Conservation (phyloP, 441 rosid genomes). For the Aquilaria agallochum region DNA sequence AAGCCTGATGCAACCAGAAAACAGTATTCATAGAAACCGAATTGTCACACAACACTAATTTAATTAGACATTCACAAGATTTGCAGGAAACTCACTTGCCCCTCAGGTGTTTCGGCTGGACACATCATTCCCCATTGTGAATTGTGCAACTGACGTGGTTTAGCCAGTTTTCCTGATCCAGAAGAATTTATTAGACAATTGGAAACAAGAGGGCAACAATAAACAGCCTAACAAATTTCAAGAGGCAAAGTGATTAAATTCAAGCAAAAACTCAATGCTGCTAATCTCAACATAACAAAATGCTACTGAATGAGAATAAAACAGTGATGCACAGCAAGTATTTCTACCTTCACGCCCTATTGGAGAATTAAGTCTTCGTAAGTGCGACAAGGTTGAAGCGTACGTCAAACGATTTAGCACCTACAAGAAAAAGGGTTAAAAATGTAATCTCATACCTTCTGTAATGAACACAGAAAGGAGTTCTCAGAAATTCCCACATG, state of each 20-base stretch:
- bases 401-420: slow-evolving; percentile 95
- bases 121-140: slow-evolving; percentile 99
- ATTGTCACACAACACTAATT: background rate
- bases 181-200: slow-evolving; percentile 12
- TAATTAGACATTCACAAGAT: background rate
- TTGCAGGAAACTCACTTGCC: slow-evolving; percentile 57
- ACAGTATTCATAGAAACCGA: background rate
- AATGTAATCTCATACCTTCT: too few relatives aligned
- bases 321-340: slow-evolving; percentile 12
- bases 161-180: slow-evolving; percentile 85
- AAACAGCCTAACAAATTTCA: background rate
- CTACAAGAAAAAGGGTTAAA: slow-evolving; percentile 27
- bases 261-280: slow-evolving; percentile 1
- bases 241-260: background rate
- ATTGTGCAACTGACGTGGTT: slow-evolving; percentile 97
- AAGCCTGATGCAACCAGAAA: slow-evolving; percentile 52
- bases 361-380: slow-evolving; percentile 96
- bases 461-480: too few relatives aligned
- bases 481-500: too few relatives aligned
- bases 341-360: slow-evolving; percentile 94
- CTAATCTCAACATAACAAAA: slow-evolving; percentile 2
- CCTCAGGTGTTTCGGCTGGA: slow-evolving; percentile 99
- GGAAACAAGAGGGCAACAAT: background rate
- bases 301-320: slow-evolving; percentile 5
- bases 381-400: slow-evolving; percentile 96